Conservation (phyloP, 2,329 filamentous ascomycete genomes). For the Ceratocystis ficicola region DNA sequence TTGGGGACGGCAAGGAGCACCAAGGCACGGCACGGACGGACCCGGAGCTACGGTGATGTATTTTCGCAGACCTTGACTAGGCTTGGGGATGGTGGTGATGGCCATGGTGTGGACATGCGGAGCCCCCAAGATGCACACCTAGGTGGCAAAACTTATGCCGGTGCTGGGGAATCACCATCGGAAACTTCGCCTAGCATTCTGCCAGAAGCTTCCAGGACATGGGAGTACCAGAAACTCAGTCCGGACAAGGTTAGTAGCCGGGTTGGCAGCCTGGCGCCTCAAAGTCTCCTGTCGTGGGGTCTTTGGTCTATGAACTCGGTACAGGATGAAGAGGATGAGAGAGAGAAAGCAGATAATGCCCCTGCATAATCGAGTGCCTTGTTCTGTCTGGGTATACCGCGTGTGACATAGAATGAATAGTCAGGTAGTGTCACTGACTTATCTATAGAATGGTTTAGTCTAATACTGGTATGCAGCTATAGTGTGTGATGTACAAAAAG, state of each 20-base stretch:
- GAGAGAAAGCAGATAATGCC: not conserved
- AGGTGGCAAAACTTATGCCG: not conserved
- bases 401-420: too few relatives aligned
- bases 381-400: too few relatives aligned
- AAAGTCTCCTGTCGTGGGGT: slow-evolving; percentile 9
- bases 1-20: not conserved
- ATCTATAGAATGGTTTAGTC: not conserved
- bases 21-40: not conserved
- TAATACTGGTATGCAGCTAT: not conserved
- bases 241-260: not conserved
- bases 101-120: too few relatives aligned
- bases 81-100: not conserved
- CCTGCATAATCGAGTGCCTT: too few relatives aligned
- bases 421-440: not conserved
- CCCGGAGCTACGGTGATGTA: not conserved
- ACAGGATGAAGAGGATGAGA: not conserved
- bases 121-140: too few relatives aligned
- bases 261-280: not conserved
- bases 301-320: not conserved
- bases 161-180: not conserved
- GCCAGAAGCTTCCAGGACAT: slow-evolving; percentile 25
- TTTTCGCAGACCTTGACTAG: not conserved
- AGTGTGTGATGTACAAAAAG: not conserved
- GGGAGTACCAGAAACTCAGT: slow-evolving; percentile 16
- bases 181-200: slow-evolving; percentile 26